These are phyloP conservation scores for Ambrosia artemisiifolia DNA, from an alignment of 129 eudicot species.

Conservation along the genomic window DNA sequence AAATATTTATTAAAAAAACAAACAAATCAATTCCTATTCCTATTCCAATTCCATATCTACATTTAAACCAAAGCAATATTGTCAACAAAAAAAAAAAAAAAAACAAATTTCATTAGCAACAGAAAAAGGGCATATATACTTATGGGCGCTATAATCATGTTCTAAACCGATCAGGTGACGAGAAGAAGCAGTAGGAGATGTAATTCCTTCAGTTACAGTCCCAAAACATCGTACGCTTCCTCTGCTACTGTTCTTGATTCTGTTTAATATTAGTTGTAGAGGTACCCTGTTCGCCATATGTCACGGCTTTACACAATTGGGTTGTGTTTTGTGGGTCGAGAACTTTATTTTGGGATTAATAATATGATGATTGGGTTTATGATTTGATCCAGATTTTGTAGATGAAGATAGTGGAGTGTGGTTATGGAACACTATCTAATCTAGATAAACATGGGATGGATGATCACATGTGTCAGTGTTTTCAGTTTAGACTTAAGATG, in stretches of 20 bases:
- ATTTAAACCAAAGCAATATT: neutral
- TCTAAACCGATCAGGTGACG: slow-evolving; percentile 57
- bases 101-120: neutral
- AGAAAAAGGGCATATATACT: slow-evolving; percentile 28
- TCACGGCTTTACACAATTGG: neutral
- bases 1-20: too few species aligned
- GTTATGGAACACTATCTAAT: slow-evolving; percentile 11
- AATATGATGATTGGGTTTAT: neutral
- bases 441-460: too few species aligned
- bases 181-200: slow-evolving; percentile 38
- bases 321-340: neutral
- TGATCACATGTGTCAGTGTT: too few species aligned
- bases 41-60: slow-evolving; percentile 5
- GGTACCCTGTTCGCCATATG: slow-evolving; percentile 53
- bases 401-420: slow-evolving; percentile 20
- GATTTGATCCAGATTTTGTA: neutral
- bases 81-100: too few species aligned
- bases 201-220: slow-evolving; percentile 37
- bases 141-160: slow-evolving; percentile 65
- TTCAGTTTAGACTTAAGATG: too few species aligned
- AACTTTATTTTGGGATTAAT: neutral
- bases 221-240: slow-evolving; percentile 31
- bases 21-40: neutral
- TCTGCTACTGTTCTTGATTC: slow-evolving; percentile 12
- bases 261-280: slow-evolving; percentile 30